Evolutionary conservation across 768 basidiomycete species (phyloP).

Genomic region (Dendrothele bispora): DNA sequence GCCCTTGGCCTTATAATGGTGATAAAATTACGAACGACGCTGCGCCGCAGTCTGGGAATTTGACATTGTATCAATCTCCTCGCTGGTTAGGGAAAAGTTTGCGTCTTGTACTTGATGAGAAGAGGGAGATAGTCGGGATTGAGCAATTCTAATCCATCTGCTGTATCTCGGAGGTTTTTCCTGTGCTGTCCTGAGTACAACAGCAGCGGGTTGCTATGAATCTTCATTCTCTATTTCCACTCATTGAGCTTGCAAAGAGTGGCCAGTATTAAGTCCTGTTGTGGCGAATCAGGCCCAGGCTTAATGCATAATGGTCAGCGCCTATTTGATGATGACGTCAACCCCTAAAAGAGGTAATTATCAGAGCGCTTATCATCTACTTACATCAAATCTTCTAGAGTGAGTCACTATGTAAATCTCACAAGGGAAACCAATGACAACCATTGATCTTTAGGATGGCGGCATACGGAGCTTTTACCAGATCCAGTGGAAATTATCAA

Average conservation of each 20-base stretch:
- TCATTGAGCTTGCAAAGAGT: too few relatives aligned
- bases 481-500: slow-evolving; percentile 20
- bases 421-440: too few relatives aligned
- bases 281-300: background rate
- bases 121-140: slow-evolving; percentile 45
- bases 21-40: slow-evolving; percentile 3
- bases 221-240: too few relatives aligned
- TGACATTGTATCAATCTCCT: slow-evolving; percentile 11
- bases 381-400: too few relatives aligned
- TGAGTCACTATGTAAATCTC: too few relatives aligned
- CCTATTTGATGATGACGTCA: background rate
- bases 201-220: too few relatives aligned
- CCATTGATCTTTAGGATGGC: slow-evolving; percentile 58
- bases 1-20: too few relatives aligned
- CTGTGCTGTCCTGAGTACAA: too few relatives aligned
- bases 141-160: slow-evolving; percentile 47
- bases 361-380: background rate
- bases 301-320: background rate
- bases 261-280: too few relatives aligned
- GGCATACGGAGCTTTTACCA: slow-evolving; percentile 66
- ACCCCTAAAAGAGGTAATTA: background rate
- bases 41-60: background rate
- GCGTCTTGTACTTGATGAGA: slow-evolving; percentile 52
- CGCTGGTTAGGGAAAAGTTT: slow-evolving; percentile 52
- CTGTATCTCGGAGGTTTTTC: too few relatives aligned